Conservation (phyloP, 129 eudicot genomes). For the Arctium lappa region DNA sequence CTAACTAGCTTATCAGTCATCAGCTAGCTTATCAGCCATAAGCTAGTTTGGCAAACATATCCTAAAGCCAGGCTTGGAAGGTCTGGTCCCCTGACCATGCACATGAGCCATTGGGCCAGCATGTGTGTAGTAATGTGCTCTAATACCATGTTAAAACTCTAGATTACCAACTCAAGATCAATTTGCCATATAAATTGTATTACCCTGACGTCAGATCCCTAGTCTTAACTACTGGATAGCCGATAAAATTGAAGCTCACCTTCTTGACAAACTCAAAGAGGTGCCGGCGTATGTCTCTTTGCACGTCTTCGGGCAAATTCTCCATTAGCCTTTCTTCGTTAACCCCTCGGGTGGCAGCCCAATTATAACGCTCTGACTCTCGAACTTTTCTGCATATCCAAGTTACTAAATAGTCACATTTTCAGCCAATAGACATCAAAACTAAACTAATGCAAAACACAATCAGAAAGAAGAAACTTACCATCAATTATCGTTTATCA, state of each 20-base stretch:
- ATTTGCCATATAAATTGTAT: neutral
- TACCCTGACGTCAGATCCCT: neutral
- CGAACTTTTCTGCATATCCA: conserved; percentile 52
- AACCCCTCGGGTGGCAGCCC: conserved; percentile 90
- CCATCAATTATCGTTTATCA: neutral
- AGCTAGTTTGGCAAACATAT: too few species aligned
- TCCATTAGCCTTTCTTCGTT: conserved; percentile 71
- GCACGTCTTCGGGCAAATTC: conserved; percentile 82
- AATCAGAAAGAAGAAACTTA: neutral
- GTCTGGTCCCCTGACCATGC: too few species aligned
- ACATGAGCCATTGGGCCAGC: neutral
- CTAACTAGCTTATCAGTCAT: too few species aligned
- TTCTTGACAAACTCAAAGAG: conserved; percentile 61
- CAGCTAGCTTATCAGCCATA: too few species aligned
- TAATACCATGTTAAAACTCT: neutral
- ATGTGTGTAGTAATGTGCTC: neutral
- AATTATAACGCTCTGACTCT: conserved; percentile 63
- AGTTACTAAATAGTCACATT: neutral
- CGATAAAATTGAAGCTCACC: conserved; percentile 38
- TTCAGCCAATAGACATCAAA: conserved; percentile 4
- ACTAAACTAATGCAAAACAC: neutral
- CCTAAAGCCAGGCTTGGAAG: too few species aligned
- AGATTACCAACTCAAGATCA: neutral
- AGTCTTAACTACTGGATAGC: neutral
- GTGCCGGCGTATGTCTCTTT: conserved; percentile 75